Base-by-base conservation (phyloP, 2,329 filamentous ascomycete species). In the Cercospora citrullina region DNA sequence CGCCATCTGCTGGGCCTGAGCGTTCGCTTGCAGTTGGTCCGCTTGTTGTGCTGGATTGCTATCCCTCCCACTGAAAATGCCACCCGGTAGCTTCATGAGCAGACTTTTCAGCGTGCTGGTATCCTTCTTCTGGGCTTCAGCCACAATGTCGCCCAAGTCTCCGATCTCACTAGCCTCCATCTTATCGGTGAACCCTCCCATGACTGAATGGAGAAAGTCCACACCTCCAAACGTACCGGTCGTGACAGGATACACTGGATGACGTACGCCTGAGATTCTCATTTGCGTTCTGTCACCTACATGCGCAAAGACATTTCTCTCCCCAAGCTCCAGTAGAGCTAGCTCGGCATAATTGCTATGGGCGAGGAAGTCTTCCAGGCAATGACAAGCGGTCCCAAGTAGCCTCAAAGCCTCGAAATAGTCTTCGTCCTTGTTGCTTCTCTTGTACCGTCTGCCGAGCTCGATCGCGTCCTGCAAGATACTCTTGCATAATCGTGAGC, bases 181-280 rank as follows among this genome's bases (percentile, higher is more conserved):
- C 82, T 97, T 97, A 80, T 97, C 94, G 48, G 90, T 91, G 62
- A 97, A 88, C 74, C 89, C 87, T 65, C 87, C 87, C 72, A 88
- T 91, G 31, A 96, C 93, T 0, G 91, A 94, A 82, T 71, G 68
- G 53, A 72, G 51, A 81, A 97, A 97, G 76, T 97, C 94, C 14
- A 97, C 93, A 70, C 94, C 94, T 69, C 94, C 94, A 79, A 97
- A 97, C 5, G 94, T 97, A 67, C 94, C 94, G 1, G 94, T 97
- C 53, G 96, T 86, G 69, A 94, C 83, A 7, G 94, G 94, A 74
- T 91, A 97, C 68, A 97, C 91, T 4, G 84, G 76, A 36, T 84
- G 77, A 23, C 85, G 84, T 67, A 87, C 90, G 51, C 91, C 93
- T 36, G 85, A 83, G 26, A 97, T 84, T 57, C 87, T 83, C 28